phyloP scores from a whole-genome alignment of 2,329 filamentous ascomycete species.

The Xylariaceae sp. region DNA sequence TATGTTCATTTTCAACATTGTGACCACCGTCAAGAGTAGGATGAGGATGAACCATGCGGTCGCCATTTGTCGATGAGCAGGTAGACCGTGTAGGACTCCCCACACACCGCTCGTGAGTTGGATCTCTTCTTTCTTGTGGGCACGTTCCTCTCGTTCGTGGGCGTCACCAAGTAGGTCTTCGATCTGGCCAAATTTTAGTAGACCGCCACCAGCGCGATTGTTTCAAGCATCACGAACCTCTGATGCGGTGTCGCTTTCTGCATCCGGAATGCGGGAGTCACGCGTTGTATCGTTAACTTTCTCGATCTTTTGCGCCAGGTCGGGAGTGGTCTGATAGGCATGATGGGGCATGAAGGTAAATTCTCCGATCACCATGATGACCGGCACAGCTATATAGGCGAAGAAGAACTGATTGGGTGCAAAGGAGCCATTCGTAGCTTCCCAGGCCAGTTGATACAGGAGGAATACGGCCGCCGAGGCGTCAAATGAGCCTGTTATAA shows the following conservation, averaged over 20 bases:
- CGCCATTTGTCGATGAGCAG: slow-evolving; percentile 58
- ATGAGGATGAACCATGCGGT: slow-evolving; percentile 70
- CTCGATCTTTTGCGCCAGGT: slow-evolving; percentile 38
- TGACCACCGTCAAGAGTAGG: slow-evolving; percentile 54
- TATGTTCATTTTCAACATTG: slow-evolving; percentile 68
- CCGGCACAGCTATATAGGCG: slow-evolving; percentile 34
- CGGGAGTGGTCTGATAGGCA: slow-evolving; percentile 36
- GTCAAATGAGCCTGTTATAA: slow-evolving; percentile 59
- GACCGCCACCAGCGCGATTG: slow-evolving; percentile 45
- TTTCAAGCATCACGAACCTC: slow-evolving; percentile 40
- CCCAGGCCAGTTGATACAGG: slow-evolving; percentile 52
- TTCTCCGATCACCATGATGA: slow-evolving; percentile 35
- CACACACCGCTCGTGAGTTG: slow-evolving; percentile 60
- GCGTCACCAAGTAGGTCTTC: slow-evolving; percentile 55
- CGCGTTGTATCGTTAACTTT: slow-evolving; percentile 33
- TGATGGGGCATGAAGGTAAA: slow-evolving; percentile 36
- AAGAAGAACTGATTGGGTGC: slow-evolving; percentile 38
- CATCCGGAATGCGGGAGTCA: slow-evolving; percentile 49
- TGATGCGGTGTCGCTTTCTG: slow-evolving; percentile 41
- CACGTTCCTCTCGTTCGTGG: slow-evolving; percentile 50
- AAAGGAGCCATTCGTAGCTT: slow-evolving; percentile 36
- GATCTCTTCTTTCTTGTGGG: slow-evolving; percentile 51
- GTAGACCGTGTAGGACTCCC: slow-evolving; percentile 63
- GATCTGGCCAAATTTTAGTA: slow-evolving; percentile 55
- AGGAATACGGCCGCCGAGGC: slow-evolving; percentile 58